These are phyloP conservation scores for Sphagnum fallax DNA, from an alignment of 228 moss, liverwort and hornwort genomes.

Conservation along the genomic window DNA sequence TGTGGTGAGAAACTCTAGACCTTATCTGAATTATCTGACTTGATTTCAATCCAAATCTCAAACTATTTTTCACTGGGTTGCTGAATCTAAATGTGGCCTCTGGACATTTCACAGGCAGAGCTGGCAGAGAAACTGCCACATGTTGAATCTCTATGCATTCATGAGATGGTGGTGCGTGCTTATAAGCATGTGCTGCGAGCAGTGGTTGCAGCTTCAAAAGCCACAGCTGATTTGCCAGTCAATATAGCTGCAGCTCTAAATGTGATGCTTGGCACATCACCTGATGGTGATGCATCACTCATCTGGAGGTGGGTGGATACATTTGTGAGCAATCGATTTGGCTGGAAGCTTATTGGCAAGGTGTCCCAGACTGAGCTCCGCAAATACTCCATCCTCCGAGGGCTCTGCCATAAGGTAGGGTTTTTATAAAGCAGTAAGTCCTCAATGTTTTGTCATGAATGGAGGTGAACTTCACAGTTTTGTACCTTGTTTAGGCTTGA, in stretches of 20 bases:
- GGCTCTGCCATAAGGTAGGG: conserved; percentile 50
- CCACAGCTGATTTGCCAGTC: conserved; percentile 31
- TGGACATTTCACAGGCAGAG: conserved; percentile 28
- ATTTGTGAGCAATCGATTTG: conserved; percentile 52
- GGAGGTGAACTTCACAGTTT: too few relatives aligned
- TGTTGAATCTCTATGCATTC: conserved; percentile 55
- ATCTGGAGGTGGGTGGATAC: conserved; percentile 42
- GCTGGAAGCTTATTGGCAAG: conserved; percentile 35
- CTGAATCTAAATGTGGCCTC: neutral
- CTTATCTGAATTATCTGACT: neutral
- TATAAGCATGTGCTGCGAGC: conserved; percentile 61
- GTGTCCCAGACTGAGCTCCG: conserved; percentile 40
- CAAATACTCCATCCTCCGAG: conserved; percentile 52
- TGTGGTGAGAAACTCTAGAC: conserved; percentile 27
- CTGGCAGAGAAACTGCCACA: conserved; percentile 54
- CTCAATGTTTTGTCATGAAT: too few relatives aligned
- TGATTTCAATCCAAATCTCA: neutral
- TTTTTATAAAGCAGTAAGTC: too few relatives aligned
- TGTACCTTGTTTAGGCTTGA: too few relatives aligned
- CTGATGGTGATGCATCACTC: conserved; percentile 24
- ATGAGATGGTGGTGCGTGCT: conserved; percentile 66
- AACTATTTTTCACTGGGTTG: too few relatives aligned
- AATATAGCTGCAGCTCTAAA: conserved; percentile 53
- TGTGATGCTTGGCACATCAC: conserved; percentile 46
- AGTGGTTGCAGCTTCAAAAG: conserved; percentile 40